These are phyloP conservation scores for Colletotrichum destructivum DNA, from an alignment of 2,329 filamentous ascomycete genomes.

Conservation along the genomic window DNA sequence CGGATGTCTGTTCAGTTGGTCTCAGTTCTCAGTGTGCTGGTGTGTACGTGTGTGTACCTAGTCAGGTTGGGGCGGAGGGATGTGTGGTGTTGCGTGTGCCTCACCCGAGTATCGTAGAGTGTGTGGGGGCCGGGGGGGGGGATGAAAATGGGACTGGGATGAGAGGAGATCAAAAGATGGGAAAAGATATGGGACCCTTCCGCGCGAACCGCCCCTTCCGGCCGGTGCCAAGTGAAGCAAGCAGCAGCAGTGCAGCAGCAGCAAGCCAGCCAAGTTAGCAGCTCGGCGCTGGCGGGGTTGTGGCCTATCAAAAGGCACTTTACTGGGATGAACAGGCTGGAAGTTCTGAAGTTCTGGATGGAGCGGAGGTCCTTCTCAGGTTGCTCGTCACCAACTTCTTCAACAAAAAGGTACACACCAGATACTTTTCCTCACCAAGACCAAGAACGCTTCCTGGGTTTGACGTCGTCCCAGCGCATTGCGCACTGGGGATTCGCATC, in stretches of 20 bases:
- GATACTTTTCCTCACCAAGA: neutral
- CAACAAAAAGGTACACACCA: neutral
- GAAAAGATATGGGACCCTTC: constrained; percentile 16
- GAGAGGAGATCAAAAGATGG: neutral
- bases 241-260: neutral
- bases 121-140: neutral
- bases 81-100: constrained; percentile 13
- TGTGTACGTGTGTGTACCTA: neutral
- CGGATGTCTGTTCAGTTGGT: neutral
- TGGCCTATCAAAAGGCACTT: constrained; percentile 34
- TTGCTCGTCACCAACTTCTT: neutral
- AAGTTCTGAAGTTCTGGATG: neutral
- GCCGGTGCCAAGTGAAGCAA: constrained; percentile 24
- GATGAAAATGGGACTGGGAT: neutral
- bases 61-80: neutral
- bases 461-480: neutral
- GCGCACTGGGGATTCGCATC: constrained; percentile 2
- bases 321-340: constrained; percentile 9
- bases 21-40: neutral
- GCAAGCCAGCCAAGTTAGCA: constrained; percentile 26
- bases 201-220: constrained; percentile 33
- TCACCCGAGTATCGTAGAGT: neutral
- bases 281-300: constrained; percentile 19
- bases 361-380: neutral
- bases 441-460: neutral